A percentile compares a stretch with the other conserved stretches of the same genome.
These are phyloP conservation scores for Sugiyamaella smithiae DNA, from an alignment of 805 yeast species.

Conservation along the genomic window DNA sequence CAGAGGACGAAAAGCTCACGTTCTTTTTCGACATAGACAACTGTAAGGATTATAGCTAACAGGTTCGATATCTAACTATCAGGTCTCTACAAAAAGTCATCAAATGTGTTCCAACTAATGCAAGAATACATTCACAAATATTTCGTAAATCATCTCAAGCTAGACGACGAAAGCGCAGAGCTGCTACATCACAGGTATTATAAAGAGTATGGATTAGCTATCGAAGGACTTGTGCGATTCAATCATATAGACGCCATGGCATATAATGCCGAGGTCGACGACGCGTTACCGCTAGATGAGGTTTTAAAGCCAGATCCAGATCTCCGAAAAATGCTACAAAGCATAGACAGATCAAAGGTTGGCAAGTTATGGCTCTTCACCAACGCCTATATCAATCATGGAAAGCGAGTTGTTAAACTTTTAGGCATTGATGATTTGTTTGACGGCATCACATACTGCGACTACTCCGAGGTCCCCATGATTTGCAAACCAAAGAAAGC, in stretches of 20 bases:
- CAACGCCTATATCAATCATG: conserved; percentile 92
- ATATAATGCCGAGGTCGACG: conserved; percentile 87
- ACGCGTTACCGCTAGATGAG: conserved; percentile 78
- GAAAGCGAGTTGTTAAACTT: conserved; percentile 69
- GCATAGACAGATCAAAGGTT: conserved; percentile 48
- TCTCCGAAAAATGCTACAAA: conserved; percentile 33
- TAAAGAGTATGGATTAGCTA: conserved; percentile 84
- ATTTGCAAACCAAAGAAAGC: conserved; percentile 85
- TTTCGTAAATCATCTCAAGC: conserved; percentile 60
- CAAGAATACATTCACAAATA: conserved; percentile 78
- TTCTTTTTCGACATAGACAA: conserved; percentile 94
- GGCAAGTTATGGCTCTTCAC: conserved; percentile 88
- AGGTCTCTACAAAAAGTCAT: conserved; percentile 64
- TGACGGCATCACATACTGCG: conserved; percentile 93
- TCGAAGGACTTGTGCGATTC: conserved; percentile 73
- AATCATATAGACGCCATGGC: conserved; percentile 81
- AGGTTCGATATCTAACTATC: background rate
- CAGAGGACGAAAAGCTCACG: conserved; percentile 25
- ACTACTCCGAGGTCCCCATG: conserved; percentile 61
- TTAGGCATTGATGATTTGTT: conserved; percentile 89
- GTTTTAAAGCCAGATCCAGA: conserved; percentile 58
- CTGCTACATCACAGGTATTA: conserved; percentile 72
- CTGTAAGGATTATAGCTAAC: conserved; percentile 40
- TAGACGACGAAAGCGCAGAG: conserved; percentile 72
- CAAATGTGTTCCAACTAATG: conserved; percentile 82